Conservation (phyloP, 805 yeast genomes). For the Komagataella populi region DNA sequence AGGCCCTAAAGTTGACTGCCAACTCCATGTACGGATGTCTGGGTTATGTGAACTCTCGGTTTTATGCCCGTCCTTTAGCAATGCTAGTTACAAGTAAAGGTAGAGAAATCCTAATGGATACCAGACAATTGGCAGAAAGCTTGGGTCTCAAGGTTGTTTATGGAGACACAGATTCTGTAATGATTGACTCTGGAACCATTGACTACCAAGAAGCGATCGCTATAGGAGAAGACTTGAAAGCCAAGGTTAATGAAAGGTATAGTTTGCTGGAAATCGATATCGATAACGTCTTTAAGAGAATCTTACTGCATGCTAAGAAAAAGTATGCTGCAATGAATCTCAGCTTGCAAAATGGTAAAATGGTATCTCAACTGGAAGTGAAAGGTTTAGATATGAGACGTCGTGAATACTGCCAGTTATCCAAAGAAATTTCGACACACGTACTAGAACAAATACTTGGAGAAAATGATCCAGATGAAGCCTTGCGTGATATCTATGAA, state of each 20-base stretch:
- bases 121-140: conserved; percentile 84
- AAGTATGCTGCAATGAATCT: conserved; percentile 87
- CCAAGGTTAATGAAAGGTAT: conserved; percentile 79
- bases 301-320: conserved; percentile 87
- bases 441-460: conserved; percentile 61
- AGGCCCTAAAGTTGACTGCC: conserved; percentile 91
- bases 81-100: conserved; percentile 93
- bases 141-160: conserved; percentile 77
- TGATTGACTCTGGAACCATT: conserved; percentile 84
- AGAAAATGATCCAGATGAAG: conserved; percentile 65
- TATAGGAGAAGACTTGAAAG: conserved; percentile 78
- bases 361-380: conserved; percentile 58
- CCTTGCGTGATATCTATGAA: conserved; percentile 55
- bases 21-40: conserved; percentile 99
- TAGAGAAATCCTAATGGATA: conserved; percentile 86
- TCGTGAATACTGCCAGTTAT: conserved; percentile 88
- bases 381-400: conserved; percentile 96
- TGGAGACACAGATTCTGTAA: conserved; percentile 98
- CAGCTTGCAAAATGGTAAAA: conserved; percentile 36
- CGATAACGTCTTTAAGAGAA: conserved; percentile 80
- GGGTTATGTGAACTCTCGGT: conserved; percentile 83
- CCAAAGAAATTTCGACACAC: conserved; percentile 75
- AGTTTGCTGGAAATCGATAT: conserved; percentile 83
- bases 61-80: conserved; percentile 92
- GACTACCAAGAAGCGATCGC: conserved; percentile 58